Evolutionary conservation across 140 eudicot species (phyloP), one percentile per base, ranked within the genome.

Genomic region (Ambrosia hybrid): DNA sequence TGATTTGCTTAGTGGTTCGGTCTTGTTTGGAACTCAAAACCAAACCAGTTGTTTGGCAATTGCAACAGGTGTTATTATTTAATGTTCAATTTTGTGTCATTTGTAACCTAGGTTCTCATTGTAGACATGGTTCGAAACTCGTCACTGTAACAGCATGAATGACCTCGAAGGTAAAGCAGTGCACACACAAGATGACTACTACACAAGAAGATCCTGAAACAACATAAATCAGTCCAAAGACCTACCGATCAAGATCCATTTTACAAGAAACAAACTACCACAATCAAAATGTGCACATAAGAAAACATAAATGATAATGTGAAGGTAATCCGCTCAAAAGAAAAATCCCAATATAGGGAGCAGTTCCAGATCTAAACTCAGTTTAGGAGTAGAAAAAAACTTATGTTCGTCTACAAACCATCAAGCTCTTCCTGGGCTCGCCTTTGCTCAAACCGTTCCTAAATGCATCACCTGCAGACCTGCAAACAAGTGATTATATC

Each of bases 391-490:
- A 62, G 39, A 66, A 72, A 66, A 61, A 72, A 83, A 59, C 74
- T 61, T 48, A 57, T 51, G 72, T 59, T 79, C 82, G 52, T 70
- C 81, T 65, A 43, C 74, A 72, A 74, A 85, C 76, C 70, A 84
- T 67, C 68, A 63, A 74, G 93, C 88, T 82, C 82, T 82, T 70
- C 78, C 61, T 14, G 79, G 78, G 64, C 70, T 72, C 83, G 64
- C 73, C 58, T 16, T 45, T 72, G 71, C 80, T 21, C 64, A 79
- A 79, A 72, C 72, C 17, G 71, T 72, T 85, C 88, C 85, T 73
- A 84, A 77, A 76, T 46, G 82, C 87, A 76, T 70, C 77, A 86
- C 96, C 93, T 89, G 93, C 96, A 89, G 84, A 89, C 96, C 91
- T 87, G 96, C 96, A 90, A 90, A 87, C 80, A 87, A 33, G 75